phyloP scores from a whole-genome alignment of 805 yeast species.

The Ogataea chonburiensis region DNA sequence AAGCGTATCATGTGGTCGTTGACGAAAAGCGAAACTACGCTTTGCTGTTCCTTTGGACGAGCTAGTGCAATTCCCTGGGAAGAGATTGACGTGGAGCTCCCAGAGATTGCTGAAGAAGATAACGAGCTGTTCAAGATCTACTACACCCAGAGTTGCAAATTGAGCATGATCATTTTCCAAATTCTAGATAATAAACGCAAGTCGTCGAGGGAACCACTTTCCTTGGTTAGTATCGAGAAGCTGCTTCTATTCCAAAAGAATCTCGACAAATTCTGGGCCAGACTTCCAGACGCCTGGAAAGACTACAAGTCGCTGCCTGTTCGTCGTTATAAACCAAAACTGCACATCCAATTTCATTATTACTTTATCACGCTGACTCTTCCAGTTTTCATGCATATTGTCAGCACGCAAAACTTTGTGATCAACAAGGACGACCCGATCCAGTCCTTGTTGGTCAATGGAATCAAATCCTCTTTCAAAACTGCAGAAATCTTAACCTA shows the following conservation, averaged over 20 bases:
- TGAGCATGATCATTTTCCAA: constrained; percentile 39
- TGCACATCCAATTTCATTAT: constrained; percentile 42
- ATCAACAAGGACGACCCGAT: constrained; percentile 43
- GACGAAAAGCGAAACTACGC: constrained; percentile 39
- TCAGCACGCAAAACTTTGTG: constrained; percentile 35
- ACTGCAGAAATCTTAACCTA: constrained; percentile 39
- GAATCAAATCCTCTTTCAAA: constrained; percentile 40
- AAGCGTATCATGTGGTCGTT: constrained; percentile 46
- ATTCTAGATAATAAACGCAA: constrained; percentile 41
- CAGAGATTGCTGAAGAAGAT: constrained; percentile 30
- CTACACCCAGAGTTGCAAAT: constrained; percentile 35
- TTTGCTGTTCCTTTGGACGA: constrained; percentile 46
- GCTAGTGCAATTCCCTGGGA: constrained; percentile 44
- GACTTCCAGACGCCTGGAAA: constrained; percentile 34
- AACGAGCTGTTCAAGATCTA: constrained; percentile 35
- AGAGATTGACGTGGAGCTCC: constrained; percentile 44
- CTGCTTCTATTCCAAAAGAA: constrained; percentile 38
- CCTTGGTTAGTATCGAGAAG: constrained; percentile 40
- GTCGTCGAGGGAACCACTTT: constrained; percentile 39
- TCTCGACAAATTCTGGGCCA: constrained; percentile 36
- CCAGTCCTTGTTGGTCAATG: constrained; percentile 38
- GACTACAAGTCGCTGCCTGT: constrained; percentile 33
- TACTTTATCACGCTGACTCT: constrained; percentile 41
- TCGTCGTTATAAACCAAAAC: constrained; percentile 41
- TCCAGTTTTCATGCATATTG: constrained; percentile 43